Evolutionary conservation across 2,329 filamentous ascomycete genomes (phyloP).

Genomic region (Thermothelomyces thermophilus): DNA sequence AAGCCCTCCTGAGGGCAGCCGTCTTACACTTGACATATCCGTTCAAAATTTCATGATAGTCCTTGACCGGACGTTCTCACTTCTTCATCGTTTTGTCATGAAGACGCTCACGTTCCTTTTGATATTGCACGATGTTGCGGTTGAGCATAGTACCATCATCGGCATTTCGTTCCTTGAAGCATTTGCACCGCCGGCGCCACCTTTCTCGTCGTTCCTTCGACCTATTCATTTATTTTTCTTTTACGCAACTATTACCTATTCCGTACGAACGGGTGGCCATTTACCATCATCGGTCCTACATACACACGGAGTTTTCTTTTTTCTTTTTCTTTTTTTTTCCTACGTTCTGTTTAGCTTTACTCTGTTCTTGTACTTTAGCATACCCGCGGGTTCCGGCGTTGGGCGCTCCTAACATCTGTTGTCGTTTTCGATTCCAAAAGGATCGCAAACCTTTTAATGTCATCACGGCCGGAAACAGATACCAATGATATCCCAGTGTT

Average conservation of each 20-base stretch:
- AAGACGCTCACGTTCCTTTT: conserved; percentile 14
- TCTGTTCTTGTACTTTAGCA: conserved; percentile 4
- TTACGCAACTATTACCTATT: no score
- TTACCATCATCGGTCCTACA: neutral
- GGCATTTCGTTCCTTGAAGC: conserved; percentile 1
- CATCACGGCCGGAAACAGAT: conserved; percentile 7
- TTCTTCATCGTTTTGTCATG: neutral
- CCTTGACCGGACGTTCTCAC: neutral
- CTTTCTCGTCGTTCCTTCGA: conserved; percentile 22
- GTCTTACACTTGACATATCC: neutral
- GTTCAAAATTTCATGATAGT: neutral
- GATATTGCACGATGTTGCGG: conserved; percentile 16
- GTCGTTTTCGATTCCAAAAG: neutral
- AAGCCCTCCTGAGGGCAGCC: conserved; percentile 13
- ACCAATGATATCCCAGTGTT: conserved; percentile 2
- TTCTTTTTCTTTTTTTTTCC: no score
- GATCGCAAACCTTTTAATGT: neutral
- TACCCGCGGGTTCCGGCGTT: neutral
- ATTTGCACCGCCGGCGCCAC: conserved; percentile 11
- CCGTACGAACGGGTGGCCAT: neutral
- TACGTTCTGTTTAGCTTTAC: neutral
- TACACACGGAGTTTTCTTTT: no score
- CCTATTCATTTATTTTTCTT: neutral
- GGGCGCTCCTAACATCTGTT: neutral
- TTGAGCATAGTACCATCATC: no score